Conservation (phyloP, 306 rosid genomes). For the Chamaecrista fasciculata region DNA sequence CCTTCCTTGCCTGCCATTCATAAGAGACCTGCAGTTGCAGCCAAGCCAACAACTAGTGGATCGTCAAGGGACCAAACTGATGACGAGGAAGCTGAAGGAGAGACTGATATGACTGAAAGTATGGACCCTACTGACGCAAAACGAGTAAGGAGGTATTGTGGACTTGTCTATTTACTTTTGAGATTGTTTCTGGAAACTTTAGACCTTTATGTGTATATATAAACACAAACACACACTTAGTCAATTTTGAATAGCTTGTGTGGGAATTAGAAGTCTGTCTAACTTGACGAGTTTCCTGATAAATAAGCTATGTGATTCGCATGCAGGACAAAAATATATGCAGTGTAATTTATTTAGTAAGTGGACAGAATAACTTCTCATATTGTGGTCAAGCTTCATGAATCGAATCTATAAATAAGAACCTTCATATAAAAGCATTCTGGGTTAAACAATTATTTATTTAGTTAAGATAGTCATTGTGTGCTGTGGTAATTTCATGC, state of each 20-base stretch:
- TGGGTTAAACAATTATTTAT: constrained; percentile 7
- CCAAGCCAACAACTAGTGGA: constrained; percentile 66
- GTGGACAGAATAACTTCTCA: background rate
- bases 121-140: constrained; percentile 72
- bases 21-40: constrained; percentile 43
- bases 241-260: background rate
- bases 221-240: too few relatives aligned
- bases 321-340: constrained; percentile 19
- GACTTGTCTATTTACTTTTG: constrained; percentile 22
- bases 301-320: constrained; percentile 19
- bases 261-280: constrained; percentile 18
- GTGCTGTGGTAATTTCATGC: constrained; percentile 8
- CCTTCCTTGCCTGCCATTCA: constrained; percentile 47
- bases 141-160: constrained; percentile 83
- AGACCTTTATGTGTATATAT: background rate
- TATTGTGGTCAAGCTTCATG: background rate
- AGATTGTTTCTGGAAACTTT: constrained; percentile 13
- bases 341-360: constrained; percentile 3
- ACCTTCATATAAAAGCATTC: background rate
- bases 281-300: constrained; percentile 19
- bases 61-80: constrained; percentile 88
- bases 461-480: background rate
- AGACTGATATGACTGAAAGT: constrained; percentile 57
- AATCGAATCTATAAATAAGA: background rate
- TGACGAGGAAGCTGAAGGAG: constrained; percentile 85